phyloP scores from a whole-genome alignment of 2,329 filamentous ascomycete species.

The Gnomoniopsis smithogilvyi region DNA sequence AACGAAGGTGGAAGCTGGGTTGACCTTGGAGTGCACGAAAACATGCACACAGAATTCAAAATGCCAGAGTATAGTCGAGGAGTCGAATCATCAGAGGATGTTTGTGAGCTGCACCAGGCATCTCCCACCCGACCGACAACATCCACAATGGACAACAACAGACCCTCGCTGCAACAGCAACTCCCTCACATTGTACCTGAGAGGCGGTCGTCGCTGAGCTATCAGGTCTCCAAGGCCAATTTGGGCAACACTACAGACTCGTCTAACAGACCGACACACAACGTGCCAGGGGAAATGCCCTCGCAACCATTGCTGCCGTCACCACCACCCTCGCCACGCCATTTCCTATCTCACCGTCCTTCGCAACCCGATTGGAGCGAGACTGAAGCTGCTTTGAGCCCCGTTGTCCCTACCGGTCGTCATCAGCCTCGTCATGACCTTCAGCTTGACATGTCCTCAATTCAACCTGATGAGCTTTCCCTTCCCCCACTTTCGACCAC shows the following conservation, averaged over 20 bases:
- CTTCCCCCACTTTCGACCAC: conserved; percentile 5
- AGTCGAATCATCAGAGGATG: not conserved
- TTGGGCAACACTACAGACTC: conserved; percentile 3
- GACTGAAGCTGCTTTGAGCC: conserved; percentile 1
- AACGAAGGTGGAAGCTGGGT: conserved; percentile 23
- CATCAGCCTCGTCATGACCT: not conserved
- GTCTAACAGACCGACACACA: not conserved
- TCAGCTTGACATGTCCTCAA: not conserved
- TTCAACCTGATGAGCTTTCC: conserved; percentile 3
- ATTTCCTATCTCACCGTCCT: not conserved
- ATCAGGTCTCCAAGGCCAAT: conserved; percentile 8
- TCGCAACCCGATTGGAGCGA: not conserved
- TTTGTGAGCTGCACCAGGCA: not conserved
- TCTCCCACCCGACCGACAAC: not conserved
- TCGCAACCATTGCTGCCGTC: not conserved
- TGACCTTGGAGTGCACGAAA: conserved; percentile 21
- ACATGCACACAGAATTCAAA: not conserved
- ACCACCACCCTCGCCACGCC: not conserved
- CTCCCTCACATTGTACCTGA: conserved; percentile 6
- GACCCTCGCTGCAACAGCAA: not conserved
- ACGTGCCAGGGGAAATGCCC: not conserved
- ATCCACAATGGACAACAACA: not conserved
- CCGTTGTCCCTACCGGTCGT: not conserved
- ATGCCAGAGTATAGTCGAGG: not conserved
- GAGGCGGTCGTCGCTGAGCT: conserved; percentile 18